Conservation (phyloP, 2,329 filamentous ascomycete genomes). For the Magnaporthiopsis poae region DNA sequence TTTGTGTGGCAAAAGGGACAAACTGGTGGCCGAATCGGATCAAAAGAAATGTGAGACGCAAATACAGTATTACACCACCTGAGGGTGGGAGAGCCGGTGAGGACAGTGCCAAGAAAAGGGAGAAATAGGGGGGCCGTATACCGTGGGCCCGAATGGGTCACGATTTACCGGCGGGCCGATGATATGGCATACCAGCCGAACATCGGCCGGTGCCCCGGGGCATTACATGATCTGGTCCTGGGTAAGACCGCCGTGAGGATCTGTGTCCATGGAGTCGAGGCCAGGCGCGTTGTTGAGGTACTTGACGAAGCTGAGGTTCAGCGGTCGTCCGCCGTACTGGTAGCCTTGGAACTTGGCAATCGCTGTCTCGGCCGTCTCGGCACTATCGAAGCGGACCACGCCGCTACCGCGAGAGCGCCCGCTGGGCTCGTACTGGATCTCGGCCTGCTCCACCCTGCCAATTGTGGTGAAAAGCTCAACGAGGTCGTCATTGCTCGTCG, state of each 20-base stretch:
- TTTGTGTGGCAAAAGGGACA: background rate
- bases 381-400: slow-evolving; percentile 83
- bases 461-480: slow-evolving; percentile 96
- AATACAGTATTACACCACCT: background rate
- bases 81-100: too few relatives aligned
- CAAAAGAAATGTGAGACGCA: background rate
- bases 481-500: slow-evolving; percentile 94
- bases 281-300: slow-evolving; percentile 52
- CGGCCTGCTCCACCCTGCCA: slow-evolving; percentile 94
- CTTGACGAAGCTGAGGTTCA: slow-evolving; percentile 88
- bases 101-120: background rate
- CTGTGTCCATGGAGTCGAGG: slow-evolving; percentile 73
- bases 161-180: background rate
- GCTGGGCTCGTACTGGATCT: slow-evolving; percentile 96
- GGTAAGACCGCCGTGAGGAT: slow-evolving; percentile 66
- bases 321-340: slow-evolving; percentile 87
- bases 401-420: slow-evolving; percentile 89
- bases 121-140: background rate
- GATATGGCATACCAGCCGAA: background rate
- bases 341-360: slow-evolving; percentile 97
- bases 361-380: slow-evolving; percentile 79
- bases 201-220: background rate
- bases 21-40: background rate
- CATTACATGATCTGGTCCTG: slow-evolving; percentile 94
- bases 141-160: background rate